These are phyloP conservation scores for Agarophyton chilense DNA, from an alignment of 23 red algal genomes.

Conservation along the genomic window DNA sequence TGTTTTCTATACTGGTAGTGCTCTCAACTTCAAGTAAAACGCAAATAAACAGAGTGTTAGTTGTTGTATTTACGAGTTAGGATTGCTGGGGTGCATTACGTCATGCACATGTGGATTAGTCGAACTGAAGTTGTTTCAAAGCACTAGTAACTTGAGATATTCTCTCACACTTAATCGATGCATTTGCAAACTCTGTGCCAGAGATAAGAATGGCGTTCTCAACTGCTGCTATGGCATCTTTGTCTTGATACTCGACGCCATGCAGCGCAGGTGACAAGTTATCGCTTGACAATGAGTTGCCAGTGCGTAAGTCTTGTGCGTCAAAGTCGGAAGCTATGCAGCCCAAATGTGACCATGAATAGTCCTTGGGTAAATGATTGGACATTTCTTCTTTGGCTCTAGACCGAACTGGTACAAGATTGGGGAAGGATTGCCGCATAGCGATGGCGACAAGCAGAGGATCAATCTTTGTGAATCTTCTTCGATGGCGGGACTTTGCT, in stretches of 20 bases:
- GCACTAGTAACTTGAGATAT: background rate
- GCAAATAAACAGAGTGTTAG: too few species aligned
- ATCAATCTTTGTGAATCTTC: background rate
- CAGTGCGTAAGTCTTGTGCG: background rate
- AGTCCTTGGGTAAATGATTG: background rate
- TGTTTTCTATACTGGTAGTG: too few species aligned
- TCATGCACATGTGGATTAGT: background rate
- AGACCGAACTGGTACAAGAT: background rate
- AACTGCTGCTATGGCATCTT: background rate
- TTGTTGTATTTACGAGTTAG: too few species aligned
- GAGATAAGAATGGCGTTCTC: background rate
- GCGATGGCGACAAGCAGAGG: background rate
- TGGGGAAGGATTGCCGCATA: slow-evolving; percentile 9
- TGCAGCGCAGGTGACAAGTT: background rate
- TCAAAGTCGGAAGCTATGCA: background rate
- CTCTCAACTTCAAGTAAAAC: too few species aligned
- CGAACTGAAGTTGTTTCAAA: background rate
- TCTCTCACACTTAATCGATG: background rate
- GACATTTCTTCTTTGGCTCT: background rate
- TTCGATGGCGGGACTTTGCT: background rate
- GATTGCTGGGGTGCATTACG: background rate
- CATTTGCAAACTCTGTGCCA: background rate
- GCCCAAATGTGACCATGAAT: background rate
- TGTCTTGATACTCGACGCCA: slow-evolving; percentile 12
- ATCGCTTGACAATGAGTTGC: background rate